Base-by-base conservation (phyloP, 768 basidiomycete species). In the Macrocybe gigantea region DNA sequence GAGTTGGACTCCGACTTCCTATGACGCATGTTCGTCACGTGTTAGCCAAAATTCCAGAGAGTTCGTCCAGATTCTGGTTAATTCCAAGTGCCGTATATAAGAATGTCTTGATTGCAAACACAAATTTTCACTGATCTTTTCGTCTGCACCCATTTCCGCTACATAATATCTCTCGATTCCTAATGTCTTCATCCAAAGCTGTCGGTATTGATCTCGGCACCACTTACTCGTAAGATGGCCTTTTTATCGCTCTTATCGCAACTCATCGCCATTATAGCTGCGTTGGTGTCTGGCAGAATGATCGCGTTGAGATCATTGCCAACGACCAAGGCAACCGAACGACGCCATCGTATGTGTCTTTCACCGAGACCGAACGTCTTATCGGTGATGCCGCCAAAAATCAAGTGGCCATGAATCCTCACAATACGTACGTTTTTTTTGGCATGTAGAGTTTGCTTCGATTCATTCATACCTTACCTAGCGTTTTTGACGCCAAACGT, bases 341-440 rank as follows among this genome's bases (percentile, higher is more conserved):
- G 7, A 95, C 93, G 6, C 93, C 93, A 11, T 95, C 93, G 6
- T 95, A 94, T 67, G 93, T 96, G 69, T 84, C 93, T 44, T 95
- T 95, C 78, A 88, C 90, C 54, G 89, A 91, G 60, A 85, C 74
- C 53, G 95, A 97, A 78, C 93, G 95, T 75, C 80, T 98, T 58
- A 97, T 98, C 64, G 95, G 94, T 61, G 95, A 98, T 78, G 95
- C 95, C 58, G 95, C 95, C 47, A 97, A 97, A 77, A 97, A 97
- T 71, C 93, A 94, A 61, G 90, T 91, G 69, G 93, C 93, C 50
- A 94, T 96, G 93, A 98, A 97, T 80, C 94, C 93, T 48, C 79
- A 84, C 70, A 92, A 95, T 73, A 90, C 88, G 82, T 80, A 63
- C 45, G 70, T 72, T 39, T 30, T 43, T 32, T 40, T 46, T 35